Evolutionary conservation across 164 flowering plant genomes (phyloP).

Genomic region (Aristolochia fimbriata): DNA sequence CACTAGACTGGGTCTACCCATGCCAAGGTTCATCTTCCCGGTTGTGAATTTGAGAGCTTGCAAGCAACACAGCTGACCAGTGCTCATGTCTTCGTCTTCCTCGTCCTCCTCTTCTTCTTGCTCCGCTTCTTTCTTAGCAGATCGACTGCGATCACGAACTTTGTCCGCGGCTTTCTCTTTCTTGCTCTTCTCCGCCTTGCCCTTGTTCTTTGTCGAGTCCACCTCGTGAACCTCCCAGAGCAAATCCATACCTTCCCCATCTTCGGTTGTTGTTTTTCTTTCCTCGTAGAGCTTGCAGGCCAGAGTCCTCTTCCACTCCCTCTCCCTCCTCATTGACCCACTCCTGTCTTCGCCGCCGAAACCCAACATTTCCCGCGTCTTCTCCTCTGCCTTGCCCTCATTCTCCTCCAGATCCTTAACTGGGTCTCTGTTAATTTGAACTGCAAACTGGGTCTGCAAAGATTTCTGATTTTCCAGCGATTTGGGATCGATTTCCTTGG

Average conservation of each 20-base stretch:
- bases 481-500: neutral
- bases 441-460: too few species aligned
- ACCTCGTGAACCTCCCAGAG: slow-evolving; percentile 83
- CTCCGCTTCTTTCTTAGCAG: slow-evolving; percentile 4
- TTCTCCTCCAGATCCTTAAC: slow-evolving; percentile 1
- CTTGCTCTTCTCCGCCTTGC: slow-evolving; percentile 9
- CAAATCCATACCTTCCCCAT: slow-evolving; percentile 70
- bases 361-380: slow-evolving; percentile 1
- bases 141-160: neutral
- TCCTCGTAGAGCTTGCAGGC: slow-evolving; percentile 94
- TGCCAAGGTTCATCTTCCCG: slow-evolving; percentile 77
- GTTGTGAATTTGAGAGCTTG: slow-evolving; percentile 77
- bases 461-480: neutral
- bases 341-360: slow-evolving; percentile 23
- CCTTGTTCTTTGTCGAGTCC: slow-evolving; percentile 16
- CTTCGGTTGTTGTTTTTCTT: slow-evolving; percentile 18
- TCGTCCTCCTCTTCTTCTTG: slow-evolving; percentile 21
- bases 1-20: slow-evolving; percentile 53
- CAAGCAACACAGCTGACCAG: slow-evolving; percentile 63
- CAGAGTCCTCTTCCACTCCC: slow-evolving; percentile 82
- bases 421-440: slow-evolving; percentile 5
- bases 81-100: slow-evolving; percentile 19
- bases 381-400: slow-evolving; percentile 2
- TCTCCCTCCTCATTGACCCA: slow-evolving; percentile 71
- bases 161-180: too few species aligned